Base-by-base conservation (phyloP, 441 rosid genomes). In the Aleurites moluccanus region DNA sequence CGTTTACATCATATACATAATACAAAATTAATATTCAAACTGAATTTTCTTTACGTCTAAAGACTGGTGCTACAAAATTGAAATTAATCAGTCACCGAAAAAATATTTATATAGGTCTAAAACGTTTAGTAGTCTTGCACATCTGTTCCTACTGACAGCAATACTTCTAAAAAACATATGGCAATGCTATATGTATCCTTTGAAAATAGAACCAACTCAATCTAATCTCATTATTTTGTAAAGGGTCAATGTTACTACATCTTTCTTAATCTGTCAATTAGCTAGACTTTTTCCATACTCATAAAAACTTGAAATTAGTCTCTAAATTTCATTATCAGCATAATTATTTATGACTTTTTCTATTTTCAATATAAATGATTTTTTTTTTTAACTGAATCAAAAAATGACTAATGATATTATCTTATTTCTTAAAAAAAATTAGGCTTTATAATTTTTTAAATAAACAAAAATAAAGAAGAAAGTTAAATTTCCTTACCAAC, bases 401-500 rank as follows among this genome's bases (percentile, higher is more conserved):
- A 35, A 35, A 35, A 35, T 33, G 4, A 33, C 4, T 5, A 33
- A 33, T 33, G 35, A 33, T 33, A 33, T 33, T 33, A 33, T 33
- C 35, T 33, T 33, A 1, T 33, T 2, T 33, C 3, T 33, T 33
- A 2, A 35, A 4, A 4, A 35, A 35, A 35, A 35, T 35, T 35
- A 35, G 4, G 18, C 20, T 49, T 49, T 13, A 49, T 49, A 49
- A 49, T 49, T 49, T 49, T 49, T 49, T 49, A 35, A 35, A 5
- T 35, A 3, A 3, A 33, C 35, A 60, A 10, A 28, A 60, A 25
- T 33, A 6, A 62, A 21, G 15, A 10, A 52, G 27, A 16, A 0
- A 52, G 1, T 0, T 40, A 47, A 40, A 74, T 0, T 30, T 71
- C 44, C 83, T 80, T 80, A 92, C 99, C 96, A 18, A 85, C 92